phyloP scores from a whole-genome alignment of 768 basidiomycete species.

The Trametes meyenii region DNA sequence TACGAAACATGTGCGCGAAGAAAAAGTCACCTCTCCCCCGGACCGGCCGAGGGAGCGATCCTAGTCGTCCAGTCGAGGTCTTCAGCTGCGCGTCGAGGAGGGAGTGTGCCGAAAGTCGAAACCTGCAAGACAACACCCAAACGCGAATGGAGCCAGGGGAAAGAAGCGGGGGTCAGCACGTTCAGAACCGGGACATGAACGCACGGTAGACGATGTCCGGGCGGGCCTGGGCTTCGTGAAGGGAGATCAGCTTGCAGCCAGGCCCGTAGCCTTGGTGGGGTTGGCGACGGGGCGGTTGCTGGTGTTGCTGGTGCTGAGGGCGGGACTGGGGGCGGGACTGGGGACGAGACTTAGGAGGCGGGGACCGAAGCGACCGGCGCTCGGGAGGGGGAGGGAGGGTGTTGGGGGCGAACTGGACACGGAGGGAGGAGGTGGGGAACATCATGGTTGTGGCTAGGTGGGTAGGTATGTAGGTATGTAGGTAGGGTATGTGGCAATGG shows the following conservation, averaged over 20 bases:
- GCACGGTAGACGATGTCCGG: constrained; percentile 15
- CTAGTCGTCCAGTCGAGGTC: background rate
- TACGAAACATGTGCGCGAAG: background rate
- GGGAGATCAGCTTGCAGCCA: constrained; percentile 11
- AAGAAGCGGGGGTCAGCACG: background rate
- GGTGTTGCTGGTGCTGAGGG: background rate
- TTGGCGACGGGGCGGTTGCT: background rate
- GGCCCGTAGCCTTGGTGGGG: background rate
- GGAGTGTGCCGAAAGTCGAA: too few species aligned
- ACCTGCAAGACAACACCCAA: background rate
- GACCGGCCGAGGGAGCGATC: constrained; percentile 5
- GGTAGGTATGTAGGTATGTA: too few species aligned
- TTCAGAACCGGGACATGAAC: background rate
- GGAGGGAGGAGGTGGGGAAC: too few species aligned
- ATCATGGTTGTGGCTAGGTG: too few species aligned
- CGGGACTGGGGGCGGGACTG: background rate
- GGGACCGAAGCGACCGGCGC: constrained; percentile 12
- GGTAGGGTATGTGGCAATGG: too few species aligned
- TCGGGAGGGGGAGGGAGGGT: background rate
- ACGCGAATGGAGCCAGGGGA: background rate
- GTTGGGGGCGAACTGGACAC: too few species aligned
- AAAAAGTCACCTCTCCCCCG: constrained; percentile 9
- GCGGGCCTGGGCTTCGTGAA: constrained; percentile 8
- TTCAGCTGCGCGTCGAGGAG: constrained; percentile 10
- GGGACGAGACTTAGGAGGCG: constrained; percentile 2